A percentile compares a stretch with the other conserved stretches of the same genome.
phyloP scores from a whole-genome alignment of 352 stramenopile genomes.

The Pythium grandisporangium region DNA sequence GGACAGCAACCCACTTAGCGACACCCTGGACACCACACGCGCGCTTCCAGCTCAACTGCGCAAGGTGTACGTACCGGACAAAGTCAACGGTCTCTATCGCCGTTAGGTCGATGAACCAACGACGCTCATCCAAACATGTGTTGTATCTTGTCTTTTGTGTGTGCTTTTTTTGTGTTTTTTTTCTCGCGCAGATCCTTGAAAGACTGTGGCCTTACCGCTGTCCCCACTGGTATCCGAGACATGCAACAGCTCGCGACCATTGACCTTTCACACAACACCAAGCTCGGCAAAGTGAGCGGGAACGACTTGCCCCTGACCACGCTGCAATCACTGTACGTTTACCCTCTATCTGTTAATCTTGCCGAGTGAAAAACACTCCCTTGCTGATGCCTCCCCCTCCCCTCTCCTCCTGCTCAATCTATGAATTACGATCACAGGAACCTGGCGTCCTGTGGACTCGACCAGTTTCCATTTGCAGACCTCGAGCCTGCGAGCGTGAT shows the following conservation, averaged over 20 bases:
- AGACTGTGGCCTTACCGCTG: background rate
- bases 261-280: conserved; percentile 1
- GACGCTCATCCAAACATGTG: no score
- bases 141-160: no score
- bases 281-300: no score
- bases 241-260: background rate
- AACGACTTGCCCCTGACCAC: background rate
- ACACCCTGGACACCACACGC: background rate
- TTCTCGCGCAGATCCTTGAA: conserved; percentile 1
- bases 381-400: no score
- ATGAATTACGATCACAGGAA: conserved; percentile 2
- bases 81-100: no score
- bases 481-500: background rate
- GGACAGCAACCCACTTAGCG: background rate
- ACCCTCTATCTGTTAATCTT: no score
- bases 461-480: background rate
- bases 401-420: background rate
- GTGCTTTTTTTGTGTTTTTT: no score
- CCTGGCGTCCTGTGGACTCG: background rate
- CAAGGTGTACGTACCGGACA: no score
- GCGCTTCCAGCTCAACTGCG: no score
- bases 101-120: no score
- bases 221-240: background rate
- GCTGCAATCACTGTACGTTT: conserved; percentile 3
- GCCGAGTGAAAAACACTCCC: no score